phyloP scores from a whole-genome alignment of 73 alveolate genomes.

The Paramecium caudatum region DNA sequence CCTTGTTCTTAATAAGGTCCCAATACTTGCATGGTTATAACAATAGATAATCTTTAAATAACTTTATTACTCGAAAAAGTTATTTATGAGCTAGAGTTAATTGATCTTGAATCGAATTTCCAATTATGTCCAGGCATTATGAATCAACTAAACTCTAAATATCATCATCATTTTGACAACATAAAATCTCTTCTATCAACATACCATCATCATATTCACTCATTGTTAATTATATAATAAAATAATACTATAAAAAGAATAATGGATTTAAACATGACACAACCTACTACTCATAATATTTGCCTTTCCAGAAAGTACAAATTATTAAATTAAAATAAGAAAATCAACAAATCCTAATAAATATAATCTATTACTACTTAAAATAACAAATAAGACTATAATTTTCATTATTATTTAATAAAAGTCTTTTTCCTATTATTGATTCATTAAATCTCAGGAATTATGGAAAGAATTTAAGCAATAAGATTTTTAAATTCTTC shows the following conservation, averaged over 20 bases:
- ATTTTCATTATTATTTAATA: background rate
- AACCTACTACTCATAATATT: background rate
- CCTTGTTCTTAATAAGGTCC: background rate
- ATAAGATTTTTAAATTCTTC: no score
- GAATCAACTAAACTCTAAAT: conserved; percentile 59
- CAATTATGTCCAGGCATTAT: conserved; percentile 52
- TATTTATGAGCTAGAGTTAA: conserved; percentile 32
- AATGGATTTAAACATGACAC: background rate
- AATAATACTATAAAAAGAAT: background rate
- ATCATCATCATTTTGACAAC: conserved; percentile 66
- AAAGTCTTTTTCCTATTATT: no score
- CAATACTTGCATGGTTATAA: background rate
- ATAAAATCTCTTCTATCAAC: conserved; percentile 47
- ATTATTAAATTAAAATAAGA: no score
- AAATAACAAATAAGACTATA: background rate
- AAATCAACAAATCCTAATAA: no score
- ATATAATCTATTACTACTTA: no score
- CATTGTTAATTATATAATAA: background rate
- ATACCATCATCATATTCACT: conserved; percentile 37
- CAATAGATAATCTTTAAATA: background rate
- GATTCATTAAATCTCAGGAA: no score
- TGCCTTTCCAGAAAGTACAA: background rate
- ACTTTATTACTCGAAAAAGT: conserved; percentile 40
- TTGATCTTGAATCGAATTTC: background rate
- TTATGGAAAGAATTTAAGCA: no score